phyloP scores from a whole-genome alignment of 2,329 filamentous ascomycete species.

The Colletotrichum caudatum region DNA sequence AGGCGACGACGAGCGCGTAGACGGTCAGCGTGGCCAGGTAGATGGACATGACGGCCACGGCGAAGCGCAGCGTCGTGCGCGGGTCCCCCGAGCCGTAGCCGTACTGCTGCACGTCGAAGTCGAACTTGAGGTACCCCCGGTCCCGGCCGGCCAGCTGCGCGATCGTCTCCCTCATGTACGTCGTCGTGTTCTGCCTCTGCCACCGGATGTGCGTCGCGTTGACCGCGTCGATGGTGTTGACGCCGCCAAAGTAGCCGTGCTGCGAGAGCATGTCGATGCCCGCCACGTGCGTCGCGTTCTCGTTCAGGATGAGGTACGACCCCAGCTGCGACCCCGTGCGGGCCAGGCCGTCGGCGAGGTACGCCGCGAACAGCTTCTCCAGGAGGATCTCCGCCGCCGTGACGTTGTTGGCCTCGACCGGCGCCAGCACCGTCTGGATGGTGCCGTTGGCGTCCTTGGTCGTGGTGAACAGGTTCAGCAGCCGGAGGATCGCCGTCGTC shows the following conservation, averaged over 20 bases:
- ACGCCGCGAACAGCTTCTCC: conserved; percentile 1
- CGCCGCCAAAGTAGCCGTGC: conserved; percentile 3
- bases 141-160: too few species aligned
- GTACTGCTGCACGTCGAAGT: neutral
- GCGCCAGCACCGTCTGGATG: neutral
- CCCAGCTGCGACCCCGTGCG: neutral
- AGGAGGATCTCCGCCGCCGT: neutral
- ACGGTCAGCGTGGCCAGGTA: neutral
- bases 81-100: conserved; percentile 7
- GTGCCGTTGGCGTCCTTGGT: neutral
- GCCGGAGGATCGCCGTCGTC: neutral
- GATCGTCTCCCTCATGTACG: neutral
- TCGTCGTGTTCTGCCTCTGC: neutral
- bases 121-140: neutral
- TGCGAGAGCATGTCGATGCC: conserved; percentile 8
- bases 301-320: neutral
- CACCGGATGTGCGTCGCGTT: neutral
- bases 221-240: neutral
- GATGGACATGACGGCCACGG: conserved; percentile 8
- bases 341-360: conserved; percentile 1
- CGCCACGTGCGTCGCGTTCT: neutral
- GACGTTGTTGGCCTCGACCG: neutral
- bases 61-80: conserved; percentile 6
- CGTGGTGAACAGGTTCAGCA: neutral
- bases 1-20: neutral